A percentile compares a stretch with the other conserved stretches of the same genome.
Conservation (phyloP, 805 yeast species). For the Yamadazyma paraphyllophila region DNA sequence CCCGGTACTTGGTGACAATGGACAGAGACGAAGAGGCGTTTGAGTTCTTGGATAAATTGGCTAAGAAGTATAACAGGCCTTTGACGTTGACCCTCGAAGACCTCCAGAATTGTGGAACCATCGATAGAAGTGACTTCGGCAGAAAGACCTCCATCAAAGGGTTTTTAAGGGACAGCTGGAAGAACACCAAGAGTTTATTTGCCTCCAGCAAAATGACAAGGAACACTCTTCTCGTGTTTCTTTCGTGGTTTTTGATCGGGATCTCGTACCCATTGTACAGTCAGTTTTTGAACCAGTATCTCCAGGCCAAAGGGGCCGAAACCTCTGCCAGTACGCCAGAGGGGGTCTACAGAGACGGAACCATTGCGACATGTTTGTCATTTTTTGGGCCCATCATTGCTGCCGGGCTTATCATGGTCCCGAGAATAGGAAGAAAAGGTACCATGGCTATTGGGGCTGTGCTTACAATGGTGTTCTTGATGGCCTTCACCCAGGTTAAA, state of each 20-base stretch:
- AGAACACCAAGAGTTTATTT: constrained; percentile 31
- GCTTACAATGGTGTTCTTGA: constrained; percentile 53
- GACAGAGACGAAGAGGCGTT: constrained; percentile 53
- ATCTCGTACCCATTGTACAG: constrained; percentile 53
- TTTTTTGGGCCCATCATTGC: constrained; percentile 32
- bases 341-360: constrained; percentile 26
- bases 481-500: constrained; percentile 60
- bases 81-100: constrained; percentile 46
- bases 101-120: constrained; percentile 43
- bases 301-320: constrained; percentile 49
- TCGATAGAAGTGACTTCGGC: constrained; percentile 14
- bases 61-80: constrained; percentile 43
- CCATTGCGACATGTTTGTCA: constrained; percentile 26
- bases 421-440: constrained; percentile 53
- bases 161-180: constrained; percentile 19
- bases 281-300: constrained; percentile 50
- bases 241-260: constrained; percentile 59
- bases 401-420: constrained; percentile 21
- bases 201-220: constrained; percentile 33
- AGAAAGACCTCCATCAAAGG: constrained; percentile 17
- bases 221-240: constrained; percentile 36
- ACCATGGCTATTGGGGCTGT: constrained; percentile 54
- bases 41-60: constrained; percentile 39
- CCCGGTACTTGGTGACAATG: constrained; percentile 51
- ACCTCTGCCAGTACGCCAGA: constrained; percentile 30